Base-by-base conservation (phyloP, 129 eudicot species). In the Silybum marianum region DNA sequence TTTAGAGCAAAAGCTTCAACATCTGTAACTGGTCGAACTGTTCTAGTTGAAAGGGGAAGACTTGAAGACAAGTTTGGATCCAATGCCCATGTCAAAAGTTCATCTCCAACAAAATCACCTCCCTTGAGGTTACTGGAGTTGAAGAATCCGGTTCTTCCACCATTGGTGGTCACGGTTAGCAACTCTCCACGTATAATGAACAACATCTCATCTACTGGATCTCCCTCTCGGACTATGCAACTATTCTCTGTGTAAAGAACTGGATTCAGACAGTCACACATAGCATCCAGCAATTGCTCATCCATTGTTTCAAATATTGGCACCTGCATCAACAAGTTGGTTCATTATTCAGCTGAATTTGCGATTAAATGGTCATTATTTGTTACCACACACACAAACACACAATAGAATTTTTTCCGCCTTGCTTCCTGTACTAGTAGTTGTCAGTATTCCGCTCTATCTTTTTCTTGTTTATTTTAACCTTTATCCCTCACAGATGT, bases 61-160 rank as follows among this genome's bases (percentile, higher is more conserved):
- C 78, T 89, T 28, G 92, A 63, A 18, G 92, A 85, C n/a, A 90
- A 75, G 77, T 81, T 87, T 26, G 98, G 94, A 76, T 89, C 97
- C 58, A 95, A 82, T n/a, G 97, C 99, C 99, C 99, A 95, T 7
- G 99, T 90, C 32, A 92, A 89, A 74, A 95, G 92, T 85, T 95
- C 99, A 11, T 95, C 98, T 25, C 98, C 99, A 76, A 97, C 91
- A 71, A 91, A 95, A 79, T 86, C 98, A 14, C 97, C 97, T 0
- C 93, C 90, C 58, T 78, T 83, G 36, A 95, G 90, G 82, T n/a
- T 2, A 34, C 71, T 87, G 5, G 97, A 88, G 86, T 93, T 95
- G 68, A 89, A 93, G 84, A 91, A 91, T 8, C 97, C 92, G 0
- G 89, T 85, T 78, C 93, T 86, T 73, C 98, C 98, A 26, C 95